phyloP scores from a whole-genome alignment of 2,329 filamentous ascomycete genomes.

The Aspergillus ustus region DNA sequence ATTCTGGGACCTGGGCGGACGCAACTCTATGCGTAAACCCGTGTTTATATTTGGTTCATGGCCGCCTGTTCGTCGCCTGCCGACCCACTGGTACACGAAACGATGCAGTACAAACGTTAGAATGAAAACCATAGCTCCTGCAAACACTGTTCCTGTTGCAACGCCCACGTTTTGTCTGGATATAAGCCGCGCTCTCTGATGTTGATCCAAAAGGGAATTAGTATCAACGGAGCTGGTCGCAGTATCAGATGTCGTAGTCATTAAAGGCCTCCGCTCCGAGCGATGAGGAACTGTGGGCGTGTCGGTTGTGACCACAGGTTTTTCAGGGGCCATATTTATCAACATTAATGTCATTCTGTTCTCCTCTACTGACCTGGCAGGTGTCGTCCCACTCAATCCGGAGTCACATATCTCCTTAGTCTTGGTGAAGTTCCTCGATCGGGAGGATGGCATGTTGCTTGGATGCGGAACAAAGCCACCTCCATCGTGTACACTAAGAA shows the following conservation, averaged over 20 bases:
- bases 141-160: background rate
- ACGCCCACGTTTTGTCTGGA: conserved; percentile 4
- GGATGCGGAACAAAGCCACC: conserved; percentile 1
- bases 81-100: conserved; percentile 5
- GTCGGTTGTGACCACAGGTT: background rate
- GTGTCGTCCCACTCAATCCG: background rate
- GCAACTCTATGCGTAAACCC: conserved; percentile 8
- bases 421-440: conserved; percentile 6
- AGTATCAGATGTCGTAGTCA: conserved; percentile 5
- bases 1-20: conserved; percentile 2
- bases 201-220: conserved; percentile 11
- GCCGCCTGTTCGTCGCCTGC: conserved; percentile 12
- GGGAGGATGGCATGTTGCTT: conserved; percentile 8
- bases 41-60: conserved; percentile 5
- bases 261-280: conserved; percentile 6
- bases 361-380: conserved; percentile 3
- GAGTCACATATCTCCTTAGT: conserved; percentile 12
- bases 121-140: conserved; percentile 10
- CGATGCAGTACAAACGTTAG: conserved; percentile 6
- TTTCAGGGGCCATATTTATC: background rate
- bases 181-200: conserved; percentile 7
- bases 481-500: conserved; percentile 3
- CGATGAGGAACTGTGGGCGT: background rate
- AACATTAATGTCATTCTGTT: background rate
- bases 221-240: conserved; percentile 3